Evolutionary conservation across 164 flowering plant species (phyloP), one percentile per base, ranked within the genome.

Genomic region (Stephania yunnanensis): DNA sequence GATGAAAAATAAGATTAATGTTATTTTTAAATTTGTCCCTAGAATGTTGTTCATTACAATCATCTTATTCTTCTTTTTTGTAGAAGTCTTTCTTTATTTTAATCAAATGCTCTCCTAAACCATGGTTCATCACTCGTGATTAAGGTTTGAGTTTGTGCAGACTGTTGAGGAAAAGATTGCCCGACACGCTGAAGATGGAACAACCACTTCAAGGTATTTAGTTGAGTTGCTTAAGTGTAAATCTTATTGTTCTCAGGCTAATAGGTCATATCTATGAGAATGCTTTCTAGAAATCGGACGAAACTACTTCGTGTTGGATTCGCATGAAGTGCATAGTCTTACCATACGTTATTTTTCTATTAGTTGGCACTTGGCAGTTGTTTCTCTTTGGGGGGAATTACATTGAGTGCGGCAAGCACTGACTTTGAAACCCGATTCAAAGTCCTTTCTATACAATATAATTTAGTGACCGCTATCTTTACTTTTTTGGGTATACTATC

Each of bases 141-240:
- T 36, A 50, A 73, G 83, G 80, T 29, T 74, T 75, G 22, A 70
- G 65, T 70, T 74, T 79, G 46, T 82, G 80, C 82, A 95, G 99
- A 90, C 80, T 85, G 98, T 95, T 77, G 98, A 92, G 87, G 97
- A 95, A 77, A 95, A 95, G 86, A 92, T 95, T 73, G 96, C 92
- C 70, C 66, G 96, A 36, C 99, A 95, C 86, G 69, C 87, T 65
- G 77, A 89, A 78, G 92, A 90, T 79, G 95, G 96, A 71, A 91
- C 92, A 2, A 81, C 87, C 61, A 76, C 95, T 36, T 78, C 83
- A 70, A 91, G 99, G 97, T 95, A 44, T 75, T 6, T 71, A 25
- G 9, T 19, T 44, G 45, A 69, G 50, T 70, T 45, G n/a, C 31
- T 31, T 20, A n/a, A 63, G 19, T 63, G 63, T 74, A 15, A 4